These are phyloP conservation scores for Amaranthus cruentus DNA, from an alignment of 148 eudicot species.

Conservation along the genomic window DNA sequence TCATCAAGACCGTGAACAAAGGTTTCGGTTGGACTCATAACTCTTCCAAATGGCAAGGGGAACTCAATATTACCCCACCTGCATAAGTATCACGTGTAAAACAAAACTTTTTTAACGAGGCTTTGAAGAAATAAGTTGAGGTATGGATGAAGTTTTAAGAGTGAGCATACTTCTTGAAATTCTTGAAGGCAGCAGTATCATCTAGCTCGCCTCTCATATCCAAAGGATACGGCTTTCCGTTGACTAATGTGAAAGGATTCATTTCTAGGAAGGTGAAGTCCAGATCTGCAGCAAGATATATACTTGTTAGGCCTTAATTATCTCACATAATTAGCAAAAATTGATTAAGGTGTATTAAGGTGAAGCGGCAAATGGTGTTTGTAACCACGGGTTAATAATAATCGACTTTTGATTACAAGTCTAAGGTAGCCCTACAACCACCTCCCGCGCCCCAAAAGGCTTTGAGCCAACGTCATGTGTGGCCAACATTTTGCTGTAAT, in stretches of 20 bases:
- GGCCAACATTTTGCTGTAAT: no score
- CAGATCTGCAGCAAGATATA: conserved; percentile 45
- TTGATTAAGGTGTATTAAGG: neutral
- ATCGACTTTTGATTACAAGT: no score
- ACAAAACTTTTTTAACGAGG: neutral
- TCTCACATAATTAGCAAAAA: neutral
- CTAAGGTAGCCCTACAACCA: no score
- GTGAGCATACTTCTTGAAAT: conserved; percentile 41
- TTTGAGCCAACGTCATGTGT: neutral
- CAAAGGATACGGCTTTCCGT: conserved; percentile 95
- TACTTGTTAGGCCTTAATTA: neutral
- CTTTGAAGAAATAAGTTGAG: neutral
- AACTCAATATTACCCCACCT: conserved; percentile 94
- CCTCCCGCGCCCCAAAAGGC: neutral
- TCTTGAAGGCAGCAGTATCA: conserved; percentile 80
- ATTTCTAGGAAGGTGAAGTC: conserved; percentile 96
- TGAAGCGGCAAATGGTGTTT: no score
- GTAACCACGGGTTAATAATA: no score
- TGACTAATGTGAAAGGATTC: conserved; percentile 92
- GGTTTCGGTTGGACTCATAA: conserved; percentile 88
- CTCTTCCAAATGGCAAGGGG: conserved; percentile 99
- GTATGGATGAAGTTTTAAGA: neutral
- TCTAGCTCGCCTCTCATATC: conserved; percentile 99
- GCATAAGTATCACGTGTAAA: conserved; percentile 9
- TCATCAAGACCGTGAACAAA: conserved; percentile 92